Evolutionary conservation across 1,284 basidiomycete species (phyloP), one percentile per base, ranked within the genome.

Genomic region (Puccinia triticina): DNA sequence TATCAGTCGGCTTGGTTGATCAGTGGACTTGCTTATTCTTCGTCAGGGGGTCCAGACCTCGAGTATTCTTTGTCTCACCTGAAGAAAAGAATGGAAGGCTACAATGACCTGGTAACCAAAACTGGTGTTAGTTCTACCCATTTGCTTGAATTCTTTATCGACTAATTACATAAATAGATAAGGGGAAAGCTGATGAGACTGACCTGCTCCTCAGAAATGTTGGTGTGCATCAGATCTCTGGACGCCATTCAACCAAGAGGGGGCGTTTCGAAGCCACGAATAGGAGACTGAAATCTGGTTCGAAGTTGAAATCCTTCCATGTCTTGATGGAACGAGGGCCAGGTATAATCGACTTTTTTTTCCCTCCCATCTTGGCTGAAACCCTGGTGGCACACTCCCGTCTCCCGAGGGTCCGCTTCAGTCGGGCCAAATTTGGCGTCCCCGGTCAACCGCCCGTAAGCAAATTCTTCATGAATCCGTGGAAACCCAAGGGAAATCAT

Each of bases 1-100:
- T 37, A 26, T 43, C 66, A 12, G 40, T 34, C 34, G 34, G 14
- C 59, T 34, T 18, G 5, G 53, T 37, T 29, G 26, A 48, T 61
- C 32, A 46, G 40, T 21, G 14, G 46, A 48, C 21, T 18, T 29
- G 23, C 3, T 21, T n/a, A 46, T 66, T 37, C 0, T 26, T 61
- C 21, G 59, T 43, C 3, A 32, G 29, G 50, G 1, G 32, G 59
- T 43, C 29, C 50, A 29, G 43, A 29, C 26, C 46, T 48, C 5
- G n/a, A 66, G 29, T 40, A 2, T 23, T 23, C 18, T 50, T 23
- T 37, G 72, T n/a, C 75, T 77, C 32, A 77, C 75, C 61, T 77
- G 75, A 23, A 77, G 61, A n/a, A 77, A 77, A 43, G 75, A 77
- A 37, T 77, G 75, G 32, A 77, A 77, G 75, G 75, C 75, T n/a